Evolutionary conservation across 352 stramenopile species (phyloP).

Genomic region (Pythium myriotylum): DNA sequence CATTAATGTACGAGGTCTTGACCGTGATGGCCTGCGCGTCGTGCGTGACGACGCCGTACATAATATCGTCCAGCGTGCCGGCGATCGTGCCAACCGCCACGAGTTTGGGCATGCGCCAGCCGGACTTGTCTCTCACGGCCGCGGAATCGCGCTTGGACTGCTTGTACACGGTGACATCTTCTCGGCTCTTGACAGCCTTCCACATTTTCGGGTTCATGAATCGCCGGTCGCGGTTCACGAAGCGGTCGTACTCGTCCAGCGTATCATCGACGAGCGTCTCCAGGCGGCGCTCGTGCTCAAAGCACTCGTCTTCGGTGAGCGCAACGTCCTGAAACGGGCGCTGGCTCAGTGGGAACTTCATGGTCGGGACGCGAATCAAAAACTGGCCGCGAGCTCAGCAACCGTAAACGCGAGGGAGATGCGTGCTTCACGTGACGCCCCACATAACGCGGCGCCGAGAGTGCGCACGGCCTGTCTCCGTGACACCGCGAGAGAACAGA

Average conservation of each 20-base stretch:
- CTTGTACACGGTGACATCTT: constrained; percentile 36
- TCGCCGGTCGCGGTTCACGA: constrained; percentile 36
- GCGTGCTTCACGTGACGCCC: too few relatives aligned
- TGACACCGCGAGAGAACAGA: too few relatives aligned
- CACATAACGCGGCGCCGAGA: too few relatives aligned
- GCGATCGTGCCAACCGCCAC: constrained; percentile 50
- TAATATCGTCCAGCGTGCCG: constrained; percentile 57
- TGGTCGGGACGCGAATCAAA: too few relatives aligned
- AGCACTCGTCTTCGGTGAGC: constrained; percentile 32
- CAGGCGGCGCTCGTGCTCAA: constrained; percentile 41
- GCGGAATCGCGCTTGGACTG: not conserved
- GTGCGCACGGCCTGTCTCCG: too few relatives aligned
- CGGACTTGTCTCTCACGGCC: constrained; percentile 32
- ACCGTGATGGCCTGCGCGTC: constrained; percentile 36
- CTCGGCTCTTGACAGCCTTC: constrained; percentile 40
- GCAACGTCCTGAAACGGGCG: constrained; percentile 35
- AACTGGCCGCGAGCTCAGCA: too few relatives aligned
- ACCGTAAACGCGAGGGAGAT: too few relatives aligned
- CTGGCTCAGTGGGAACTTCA: constrained; percentile 16
- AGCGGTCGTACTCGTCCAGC: constrained; percentile 30
- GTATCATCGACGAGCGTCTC: constrained; percentile 36
- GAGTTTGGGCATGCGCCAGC: constrained; percentile 46
- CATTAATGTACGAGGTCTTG: constrained; percentile 26
- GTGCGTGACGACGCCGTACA: constrained; percentile 47
- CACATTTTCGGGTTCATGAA: constrained; percentile 36